phyloP scores from a whole-genome alignment of 257 asterid species.

The Eustoma russellianum region DNA sequence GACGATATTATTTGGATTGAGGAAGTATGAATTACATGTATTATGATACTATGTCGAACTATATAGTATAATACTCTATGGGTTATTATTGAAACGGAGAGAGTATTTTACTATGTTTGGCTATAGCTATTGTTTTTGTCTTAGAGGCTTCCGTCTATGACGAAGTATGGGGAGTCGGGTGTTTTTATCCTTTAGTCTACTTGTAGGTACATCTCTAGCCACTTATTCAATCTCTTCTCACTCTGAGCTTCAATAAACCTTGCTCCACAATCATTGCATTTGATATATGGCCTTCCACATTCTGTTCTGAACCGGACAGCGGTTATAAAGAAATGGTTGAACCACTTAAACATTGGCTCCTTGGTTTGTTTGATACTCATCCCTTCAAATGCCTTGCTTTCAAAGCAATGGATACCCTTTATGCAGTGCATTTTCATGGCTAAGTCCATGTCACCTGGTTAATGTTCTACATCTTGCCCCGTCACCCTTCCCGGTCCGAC shows the following conservation, averaged over 20 bases:
- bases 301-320: slow-evolving; percentile 59
- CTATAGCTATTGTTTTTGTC: too few species aligned
- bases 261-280: slow-evolving; percentile 80
- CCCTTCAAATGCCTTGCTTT: slow-evolving; percentile 43
- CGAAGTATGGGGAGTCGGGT: too few species aligned
- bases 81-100: too few species aligned
- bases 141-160: too few species aligned
- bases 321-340: slow-evolving; percentile 25
- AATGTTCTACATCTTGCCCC: slow-evolving; percentile 26
- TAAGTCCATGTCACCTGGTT: slow-evolving; percentile 58
- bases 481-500: slow-evolving; percentile 67
- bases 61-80: too few species aligned
- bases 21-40: too few species aligned
- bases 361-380: slow-evolving; percentile 30
- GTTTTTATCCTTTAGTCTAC: too few species aligned
- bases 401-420: slow-evolving; percentile 52
- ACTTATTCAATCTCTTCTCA: slow-evolving; percentile 44
- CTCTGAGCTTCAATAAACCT: slow-evolving; percentile 62
- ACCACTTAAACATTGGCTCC: slow-evolving; percentile 60
- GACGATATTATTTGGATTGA: too few species aligned
- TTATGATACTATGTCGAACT: too few species aligned
- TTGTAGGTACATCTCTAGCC: slow-evolving; percentile 52
- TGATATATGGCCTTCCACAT: slow-evolving; percentile 64
- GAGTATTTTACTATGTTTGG: too few species aligned
- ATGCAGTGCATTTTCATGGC: slow-evolving; percentile 89